phyloP scores from a whole-genome alignment of 768 basidiomycete species.

The Cystofilobasidium ferigula region DNA sequence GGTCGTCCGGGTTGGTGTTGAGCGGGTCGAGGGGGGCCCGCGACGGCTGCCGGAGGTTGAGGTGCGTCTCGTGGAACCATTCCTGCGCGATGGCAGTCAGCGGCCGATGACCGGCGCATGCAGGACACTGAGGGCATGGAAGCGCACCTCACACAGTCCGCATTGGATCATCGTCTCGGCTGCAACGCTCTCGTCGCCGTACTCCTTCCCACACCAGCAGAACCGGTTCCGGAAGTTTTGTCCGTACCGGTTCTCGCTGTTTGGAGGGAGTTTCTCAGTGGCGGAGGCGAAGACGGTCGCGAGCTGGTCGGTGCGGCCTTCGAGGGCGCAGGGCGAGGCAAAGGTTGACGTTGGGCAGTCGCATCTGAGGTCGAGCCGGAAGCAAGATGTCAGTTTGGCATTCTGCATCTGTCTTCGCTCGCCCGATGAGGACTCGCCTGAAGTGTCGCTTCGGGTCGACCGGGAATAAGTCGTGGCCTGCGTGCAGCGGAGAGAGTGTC shows the following conservation, averaged over 20 bases:
- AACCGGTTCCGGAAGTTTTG: not conserved
- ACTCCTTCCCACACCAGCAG: slow-evolving; percentile 6
- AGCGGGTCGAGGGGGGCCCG: not conserved
- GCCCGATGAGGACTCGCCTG: too few species aligned
- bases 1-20: not conserved
- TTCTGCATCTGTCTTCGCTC: too few species aligned
- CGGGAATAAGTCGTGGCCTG: slow-evolving; percentile 2
- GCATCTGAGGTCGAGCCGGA: not conserved
- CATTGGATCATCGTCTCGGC: slow-evolving; percentile 12
- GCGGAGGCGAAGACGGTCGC: not conserved
- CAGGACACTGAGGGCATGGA: not conserved
- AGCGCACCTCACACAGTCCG: slow-evolving; percentile 4
- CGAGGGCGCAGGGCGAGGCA: not conserved
- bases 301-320: not conserved
- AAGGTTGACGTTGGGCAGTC: not conserved
- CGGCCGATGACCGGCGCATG: not conserved
- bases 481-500: not conserved
- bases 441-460: slow-evolving; percentile 3
- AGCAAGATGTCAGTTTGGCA: too few species aligned
- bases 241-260: not conserved
- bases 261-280: not conserved
- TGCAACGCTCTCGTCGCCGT: not conserved
- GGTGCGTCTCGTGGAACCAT: slow-evolving; percentile 7
- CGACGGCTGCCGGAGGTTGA: not conserved
- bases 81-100: not conserved